A percentile compares a stretch with the other conserved stretches of the same genome.
Evolutionary conservation across 2,329 filamentous ascomycete species (phyloP).

Genomic region (Aspergillus transmontanensis): DNA sequence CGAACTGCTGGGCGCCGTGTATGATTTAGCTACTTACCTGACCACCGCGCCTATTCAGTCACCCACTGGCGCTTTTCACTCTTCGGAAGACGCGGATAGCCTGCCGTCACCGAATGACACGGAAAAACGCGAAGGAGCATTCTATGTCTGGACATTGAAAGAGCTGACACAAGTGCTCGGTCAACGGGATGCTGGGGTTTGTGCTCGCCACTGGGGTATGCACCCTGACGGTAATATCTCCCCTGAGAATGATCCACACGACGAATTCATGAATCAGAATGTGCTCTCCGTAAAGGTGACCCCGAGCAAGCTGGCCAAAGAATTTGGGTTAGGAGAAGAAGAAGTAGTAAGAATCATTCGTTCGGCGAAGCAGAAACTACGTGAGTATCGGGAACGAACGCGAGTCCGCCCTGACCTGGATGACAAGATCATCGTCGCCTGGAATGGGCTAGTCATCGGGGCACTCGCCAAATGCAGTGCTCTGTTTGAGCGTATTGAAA

Average conservation of each 20-base stretch:
- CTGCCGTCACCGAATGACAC: constrained; percentile 71
- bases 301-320: constrained; percentile 68
- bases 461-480: constrained; percentile 76
- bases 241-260: constrained; percentile 79
- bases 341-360: constrained; percentile 70
- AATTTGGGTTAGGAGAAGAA: constrained; percentile 71
- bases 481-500: constrained; percentile 64
- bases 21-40: constrained; percentile 86
- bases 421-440: constrained; percentile 82
- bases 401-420: constrained; percentile 78
- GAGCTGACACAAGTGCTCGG: constrained; percentile 80
- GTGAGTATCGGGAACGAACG: constrained; percentile 70
- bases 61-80: constrained; percentile 74
- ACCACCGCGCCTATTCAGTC: constrained; percentile 70
- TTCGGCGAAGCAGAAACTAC: constrained; percentile 68
- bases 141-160: constrained; percentile 89
- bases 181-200: constrained; percentile 68
- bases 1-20: constrained; percentile 75
- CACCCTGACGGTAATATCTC: constrained; percentile 82
- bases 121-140: constrained; percentile 87
- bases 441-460: constrained; percentile 87
- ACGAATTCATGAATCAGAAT: constrained; percentile 94
- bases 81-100: constrained; percentile 90
- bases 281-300: constrained; percentile 74
- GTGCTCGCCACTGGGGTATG: constrained; percentile 83